Conservation (phyloP, 1,284 basidiomycete species). For the Salmacisia buchloeana region DNA sequence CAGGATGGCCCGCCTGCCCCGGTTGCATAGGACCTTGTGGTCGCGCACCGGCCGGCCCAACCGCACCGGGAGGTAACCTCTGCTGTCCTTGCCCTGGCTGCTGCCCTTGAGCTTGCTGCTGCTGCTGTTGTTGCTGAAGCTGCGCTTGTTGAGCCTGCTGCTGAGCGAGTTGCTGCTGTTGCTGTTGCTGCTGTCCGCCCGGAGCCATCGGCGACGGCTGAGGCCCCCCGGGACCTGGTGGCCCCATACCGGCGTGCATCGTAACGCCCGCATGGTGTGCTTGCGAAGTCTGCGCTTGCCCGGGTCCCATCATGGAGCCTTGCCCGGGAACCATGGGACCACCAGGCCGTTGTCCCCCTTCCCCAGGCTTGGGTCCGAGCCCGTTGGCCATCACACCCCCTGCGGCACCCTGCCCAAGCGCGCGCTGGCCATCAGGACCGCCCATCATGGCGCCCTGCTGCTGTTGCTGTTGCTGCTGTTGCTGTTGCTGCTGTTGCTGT, state of each 20-base stretch:
- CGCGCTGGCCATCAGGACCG: too few relatives aligned
- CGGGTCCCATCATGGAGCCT: too few relatives aligned
- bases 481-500: conserved; percentile 19
- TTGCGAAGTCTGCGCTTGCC: too few relatives aligned
- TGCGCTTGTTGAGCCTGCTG: not conserved
- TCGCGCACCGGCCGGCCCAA: not conserved
- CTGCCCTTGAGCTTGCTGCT: not conserved
- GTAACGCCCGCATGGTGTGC: conserved; percentile 18
- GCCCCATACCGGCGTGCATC: conserved; percentile 4
- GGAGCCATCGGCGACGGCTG: conserved; percentile 17
- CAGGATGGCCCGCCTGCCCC: too few relatives aligned
- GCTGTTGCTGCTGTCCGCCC: conserved; percentile 1
- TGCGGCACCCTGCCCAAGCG: too few relatives aligned
- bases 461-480: conserved; percentile 10
- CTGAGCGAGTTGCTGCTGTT: not conserved
- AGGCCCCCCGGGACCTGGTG: conserved; percentile 10
- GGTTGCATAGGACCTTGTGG: not conserved
- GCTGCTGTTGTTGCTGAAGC: not conserved
- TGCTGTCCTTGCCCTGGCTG: not conserved
- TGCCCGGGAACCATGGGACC: too few relatives aligned
- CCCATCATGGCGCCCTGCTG: not conserved
- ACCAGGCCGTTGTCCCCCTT: too few relatives aligned
- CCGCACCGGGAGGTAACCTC: not conserved
- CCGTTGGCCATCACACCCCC: conserved; percentile 3
- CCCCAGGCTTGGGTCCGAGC: conserved; percentile 19